phyloP scores from a whole-genome alignment of 352 stramenopile genomes.

The Blastocystis sp. region DNA sequence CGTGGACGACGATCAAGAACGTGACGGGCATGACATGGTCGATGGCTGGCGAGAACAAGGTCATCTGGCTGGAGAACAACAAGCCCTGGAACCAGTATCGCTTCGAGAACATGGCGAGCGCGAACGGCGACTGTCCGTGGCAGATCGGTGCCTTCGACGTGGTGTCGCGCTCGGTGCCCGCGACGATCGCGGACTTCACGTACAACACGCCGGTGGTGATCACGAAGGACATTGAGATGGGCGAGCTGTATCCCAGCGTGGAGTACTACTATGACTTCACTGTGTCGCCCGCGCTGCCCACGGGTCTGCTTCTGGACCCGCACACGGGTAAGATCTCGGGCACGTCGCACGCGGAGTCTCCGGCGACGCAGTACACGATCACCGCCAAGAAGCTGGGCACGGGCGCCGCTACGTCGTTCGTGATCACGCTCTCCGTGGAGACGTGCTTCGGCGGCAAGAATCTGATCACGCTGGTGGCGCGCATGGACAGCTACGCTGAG shows the following conservation, averaged over 20 bases:
- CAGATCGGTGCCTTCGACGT: neutral
- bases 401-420: neutral
- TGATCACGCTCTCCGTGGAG: neutral
- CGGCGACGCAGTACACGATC: conserved; percentile 20
- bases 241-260: conserved; percentile 1
- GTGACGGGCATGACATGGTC: too few species aligned
- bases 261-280: conserved; percentile 18
- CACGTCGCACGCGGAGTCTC: neutral
- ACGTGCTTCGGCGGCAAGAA: neutral
- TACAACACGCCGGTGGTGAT: neutral
- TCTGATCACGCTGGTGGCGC: neutral
- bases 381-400: conserved; percentile 36
- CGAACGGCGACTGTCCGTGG: conserved; percentile 8
- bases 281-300: conserved; percentile 7
- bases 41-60: too few species aligned
- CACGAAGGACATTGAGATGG: conserved; percentile 47
- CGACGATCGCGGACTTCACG: too few species aligned
- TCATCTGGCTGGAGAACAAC: conserved; percentile 8
- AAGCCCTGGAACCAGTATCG: conserved; percentile 53
- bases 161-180: too few species aligned
- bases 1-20: too few species aligned
- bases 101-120: neutral
- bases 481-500: neutral
- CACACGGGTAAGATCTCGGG: conserved; percentile 40
- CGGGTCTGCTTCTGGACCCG: conserved; percentile 27